Conservation (phyloP, 1,284 basidiomycete species). For the Cutaneotrichosporon cavernicola region DNA sequence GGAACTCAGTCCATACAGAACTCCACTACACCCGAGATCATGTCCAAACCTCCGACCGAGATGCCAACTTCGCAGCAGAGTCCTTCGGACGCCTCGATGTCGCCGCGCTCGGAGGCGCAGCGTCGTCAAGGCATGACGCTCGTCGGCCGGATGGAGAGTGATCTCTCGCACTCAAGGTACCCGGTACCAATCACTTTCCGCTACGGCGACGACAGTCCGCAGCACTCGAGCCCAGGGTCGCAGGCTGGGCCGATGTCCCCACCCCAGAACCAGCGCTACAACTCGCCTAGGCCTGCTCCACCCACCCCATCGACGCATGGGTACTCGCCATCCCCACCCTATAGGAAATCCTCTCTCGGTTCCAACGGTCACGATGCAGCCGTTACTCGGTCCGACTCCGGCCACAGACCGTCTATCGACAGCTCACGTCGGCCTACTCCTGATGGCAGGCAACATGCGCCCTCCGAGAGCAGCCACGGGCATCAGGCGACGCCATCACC, state of each 20-base stretch:
- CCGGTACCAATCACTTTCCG: conserved; percentile 49
- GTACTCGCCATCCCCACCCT: neutral
- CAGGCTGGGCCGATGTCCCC: neutral
- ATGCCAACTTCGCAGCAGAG: neutral
- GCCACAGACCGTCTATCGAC: neutral
- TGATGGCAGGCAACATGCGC: neutral
- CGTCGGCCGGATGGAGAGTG: conserved; percentile 42
- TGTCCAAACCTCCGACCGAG: neutral
- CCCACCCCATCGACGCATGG: neutral
- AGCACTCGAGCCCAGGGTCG: neutral
- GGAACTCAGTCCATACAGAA: neutral
- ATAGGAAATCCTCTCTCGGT: neutral
- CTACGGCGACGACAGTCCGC: neutral
- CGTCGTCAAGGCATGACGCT: conserved; percentile 17
- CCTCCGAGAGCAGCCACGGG: conserved; percentile 4
- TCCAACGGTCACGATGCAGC: neutral
- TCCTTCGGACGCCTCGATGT: neutral
- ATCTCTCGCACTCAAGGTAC: conserved; percentile 35
- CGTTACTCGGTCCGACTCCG: neutral
- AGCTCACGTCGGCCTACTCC: neutral
- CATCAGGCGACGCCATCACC: conserved; percentile 6
- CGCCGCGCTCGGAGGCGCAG: conserved; percentile 5
- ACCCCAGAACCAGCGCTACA: neutral
- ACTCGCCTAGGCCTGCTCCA: neutral
- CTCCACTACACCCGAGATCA: neutral